Conservation (phyloP, 2,329 filamentous ascomycete species). For the Seiridium unicorne region DNA sequence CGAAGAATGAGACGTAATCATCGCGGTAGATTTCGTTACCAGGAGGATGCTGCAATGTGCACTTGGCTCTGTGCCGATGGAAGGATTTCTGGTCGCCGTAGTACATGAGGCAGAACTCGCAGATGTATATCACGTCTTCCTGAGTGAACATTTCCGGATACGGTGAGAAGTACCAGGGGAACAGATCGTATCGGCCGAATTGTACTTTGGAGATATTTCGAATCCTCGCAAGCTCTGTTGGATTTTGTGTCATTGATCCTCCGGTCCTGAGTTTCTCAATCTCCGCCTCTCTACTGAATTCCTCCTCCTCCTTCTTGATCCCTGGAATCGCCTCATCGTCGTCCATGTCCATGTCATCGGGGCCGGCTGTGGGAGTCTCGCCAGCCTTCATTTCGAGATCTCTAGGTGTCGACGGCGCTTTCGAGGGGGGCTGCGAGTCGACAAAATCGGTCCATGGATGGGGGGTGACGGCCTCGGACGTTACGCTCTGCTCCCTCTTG, state of each 20-base stretch:
- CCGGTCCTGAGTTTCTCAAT: constrained; percentile 94
- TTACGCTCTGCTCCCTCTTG: constrained; percentile 55
- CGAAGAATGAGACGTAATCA: constrained; percentile 90
- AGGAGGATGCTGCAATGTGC: constrained; percentile 85
- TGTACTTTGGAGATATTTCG: constrained; percentile 92
- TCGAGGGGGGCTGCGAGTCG: constrained; percentile 44
- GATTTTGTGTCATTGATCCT: constrained; percentile 98
- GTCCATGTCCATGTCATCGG: constrained; percentile 55
- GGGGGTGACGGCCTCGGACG: constrained; percentile 52
- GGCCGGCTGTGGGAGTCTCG: constrained; percentile 40
- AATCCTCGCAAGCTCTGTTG: constrained; percentile 92
- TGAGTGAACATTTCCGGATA: constrained; percentile 89
- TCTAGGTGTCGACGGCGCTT: constrained; percentile 39
- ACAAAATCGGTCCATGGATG: constrained; percentile 53
- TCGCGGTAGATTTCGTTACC: constrained; percentile 99
- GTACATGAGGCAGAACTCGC: constrained; percentile 94
- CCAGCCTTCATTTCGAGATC: constrained; percentile 45
- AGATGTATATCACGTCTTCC: constrained; percentile 89
- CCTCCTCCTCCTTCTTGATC: constrained; percentile 45
- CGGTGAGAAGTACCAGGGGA: constrained; percentile 98
- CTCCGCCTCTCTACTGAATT: constrained; percentile 81
- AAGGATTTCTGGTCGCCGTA: constrained; percentile 83
- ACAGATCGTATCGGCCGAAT: constrained; percentile 88
- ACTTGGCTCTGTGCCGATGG: constrained; percentile 82
- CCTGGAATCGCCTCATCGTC: constrained; percentile 42